Evolutionary conservation across 129 eudicot genomes (phyloP).

Genomic region (Logfia minima): DNA sequence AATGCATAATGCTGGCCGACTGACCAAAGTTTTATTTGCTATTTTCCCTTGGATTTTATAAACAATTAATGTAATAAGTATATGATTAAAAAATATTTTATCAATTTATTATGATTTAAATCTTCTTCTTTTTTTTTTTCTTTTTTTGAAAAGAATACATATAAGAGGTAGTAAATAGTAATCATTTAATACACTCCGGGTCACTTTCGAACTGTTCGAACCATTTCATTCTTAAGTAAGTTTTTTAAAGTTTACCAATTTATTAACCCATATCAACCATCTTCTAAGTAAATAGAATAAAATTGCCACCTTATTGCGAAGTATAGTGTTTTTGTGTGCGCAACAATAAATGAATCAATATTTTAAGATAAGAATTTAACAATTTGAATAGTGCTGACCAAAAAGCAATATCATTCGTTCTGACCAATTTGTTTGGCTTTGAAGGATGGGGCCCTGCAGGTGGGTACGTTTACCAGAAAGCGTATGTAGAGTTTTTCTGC

Average conservation of each 20-base stretch:
- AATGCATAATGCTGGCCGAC: background rate
- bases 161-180: background rate
- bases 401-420: background rate
- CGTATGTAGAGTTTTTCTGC: conserved; percentile 89
- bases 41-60: no score
- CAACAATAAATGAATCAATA: background rate
- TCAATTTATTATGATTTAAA: no score
- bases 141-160: no score
- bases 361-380: background rate
- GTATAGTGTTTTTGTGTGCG: background rate
- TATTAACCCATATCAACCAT: background rate
- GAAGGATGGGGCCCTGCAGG: conserved; percentile 97
- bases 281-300: background rate
- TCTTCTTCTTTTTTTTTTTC: no score
- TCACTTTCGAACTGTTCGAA: background rate
- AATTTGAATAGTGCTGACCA: background rate
- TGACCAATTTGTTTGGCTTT: conserved; percentile 21
- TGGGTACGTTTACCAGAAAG: conserved; percentile 95
- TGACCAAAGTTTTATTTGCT: background rate
- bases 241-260: no score
- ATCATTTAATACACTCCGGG: background rate
- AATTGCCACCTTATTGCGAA: background rate
- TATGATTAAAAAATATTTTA: background rate
- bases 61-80: background rate
- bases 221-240: background rate